Evolutionary conservation across 305 asterid genomes (phyloP).

Genomic region (Ilex paraguariensis): DNA sequence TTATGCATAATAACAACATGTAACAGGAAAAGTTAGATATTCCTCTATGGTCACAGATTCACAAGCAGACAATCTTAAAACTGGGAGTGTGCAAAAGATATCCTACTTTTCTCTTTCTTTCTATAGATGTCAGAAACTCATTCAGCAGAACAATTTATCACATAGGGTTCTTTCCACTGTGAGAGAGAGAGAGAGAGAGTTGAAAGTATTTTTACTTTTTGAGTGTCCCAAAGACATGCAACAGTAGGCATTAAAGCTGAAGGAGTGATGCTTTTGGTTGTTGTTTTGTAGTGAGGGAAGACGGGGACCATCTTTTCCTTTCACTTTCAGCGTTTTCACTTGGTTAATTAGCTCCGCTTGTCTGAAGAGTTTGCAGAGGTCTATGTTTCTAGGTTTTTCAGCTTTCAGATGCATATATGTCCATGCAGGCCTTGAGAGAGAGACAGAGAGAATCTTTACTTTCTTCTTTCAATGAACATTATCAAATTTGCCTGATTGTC

Average conservation of each 20-base stretch:
- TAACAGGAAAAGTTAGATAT: slow-evolving; percentile 34
- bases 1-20: slow-evolving; percentile 23
- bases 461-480: no score
- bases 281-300: slow-evolving; percentile 43
- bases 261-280: slow-evolving; percentile 35
- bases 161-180: slow-evolving; percentile 13
- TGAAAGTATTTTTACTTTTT: slow-evolving; percentile 33
- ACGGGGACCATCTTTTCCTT: slow-evolving; percentile 43
- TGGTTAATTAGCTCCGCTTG: slow-evolving; percentile 29
- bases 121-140: slow-evolving; percentile 29
- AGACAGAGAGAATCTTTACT: slow-evolving; percentile 2
- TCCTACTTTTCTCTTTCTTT: slow-evolving; percentile 33
- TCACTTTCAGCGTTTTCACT: slow-evolving; percentile 41
- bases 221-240: slow-evolving; percentile 60
- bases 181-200: slow-evolving; percentile 20
- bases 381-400: slow-evolving; percentile 45
- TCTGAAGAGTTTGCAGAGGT: slow-evolving; percentile 30
- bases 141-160: slow-evolving; percentile 30
- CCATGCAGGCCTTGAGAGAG: slow-evolving; percentile 31
- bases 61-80: slow-evolving; percentile 56
- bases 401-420: slow-evolving; percentile 53
- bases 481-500: no score
- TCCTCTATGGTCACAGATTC: slow-evolving; percentile 35
- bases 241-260: slow-evolving; percentile 48
- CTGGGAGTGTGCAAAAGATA: slow-evolving; percentile 59